These are phyloP conservation scores for Wickerhamia fluorescens DNA, from an alignment of 805 yeast species.

Conservation along the genomic window DNA sequence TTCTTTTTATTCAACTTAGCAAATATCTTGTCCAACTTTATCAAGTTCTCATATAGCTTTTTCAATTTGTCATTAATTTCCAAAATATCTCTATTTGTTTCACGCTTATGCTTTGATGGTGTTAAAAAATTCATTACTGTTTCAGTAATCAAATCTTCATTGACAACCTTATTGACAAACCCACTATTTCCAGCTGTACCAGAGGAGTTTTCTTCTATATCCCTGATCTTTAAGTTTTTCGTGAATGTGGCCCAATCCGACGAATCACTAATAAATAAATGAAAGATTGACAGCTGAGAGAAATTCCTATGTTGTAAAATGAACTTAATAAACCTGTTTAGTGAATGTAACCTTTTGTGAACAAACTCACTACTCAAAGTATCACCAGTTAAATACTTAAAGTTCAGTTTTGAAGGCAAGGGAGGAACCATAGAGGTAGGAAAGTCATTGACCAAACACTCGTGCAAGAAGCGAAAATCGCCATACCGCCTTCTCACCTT, in stretches of 20 bases:
- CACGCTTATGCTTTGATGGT: constrained; percentile 56
- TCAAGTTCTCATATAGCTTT: constrained; percentile 76
- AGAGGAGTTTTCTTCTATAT: constrained; percentile 9
- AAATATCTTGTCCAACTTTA: constrained; percentile 72
- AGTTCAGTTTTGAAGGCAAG: constrained; percentile 82
- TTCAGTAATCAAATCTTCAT: constrained; percentile 80
- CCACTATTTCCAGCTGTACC: constrained; percentile 3
- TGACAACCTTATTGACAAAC: constrained; percentile 35
- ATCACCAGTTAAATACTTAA: constrained; percentile 92
- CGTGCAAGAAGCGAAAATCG: constrained; percentile 75
- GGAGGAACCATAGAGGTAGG: constrained; percentile 91
- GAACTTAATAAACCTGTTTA: constrained; percentile 68
- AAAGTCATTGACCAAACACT: constrained; percentile 65
- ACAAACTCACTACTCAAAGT: constrained; percentile 84
- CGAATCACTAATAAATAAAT: constrained; percentile 61
- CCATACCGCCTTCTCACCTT: constrained; percentile 74
- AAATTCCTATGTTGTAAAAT: constrained; percentile 69
- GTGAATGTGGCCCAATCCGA: constrained; percentile 69
- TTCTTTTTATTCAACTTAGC: constrained; percentile 66
- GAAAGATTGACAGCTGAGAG: constrained; percentile 62
- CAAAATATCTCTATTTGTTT: constrained; percentile 58
- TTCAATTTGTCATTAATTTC: constrained; percentile 73
- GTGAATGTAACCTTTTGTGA: constrained; percentile 69
- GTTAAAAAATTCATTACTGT: constrained; percentile 91
- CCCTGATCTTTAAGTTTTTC: constrained; percentile 40